These are phyloP conservation scores for Teratosphaeria nubilosa DNA, from an alignment of 2,329 filamentous ascomycete genomes.

Conservation along the genomic window DNA sequence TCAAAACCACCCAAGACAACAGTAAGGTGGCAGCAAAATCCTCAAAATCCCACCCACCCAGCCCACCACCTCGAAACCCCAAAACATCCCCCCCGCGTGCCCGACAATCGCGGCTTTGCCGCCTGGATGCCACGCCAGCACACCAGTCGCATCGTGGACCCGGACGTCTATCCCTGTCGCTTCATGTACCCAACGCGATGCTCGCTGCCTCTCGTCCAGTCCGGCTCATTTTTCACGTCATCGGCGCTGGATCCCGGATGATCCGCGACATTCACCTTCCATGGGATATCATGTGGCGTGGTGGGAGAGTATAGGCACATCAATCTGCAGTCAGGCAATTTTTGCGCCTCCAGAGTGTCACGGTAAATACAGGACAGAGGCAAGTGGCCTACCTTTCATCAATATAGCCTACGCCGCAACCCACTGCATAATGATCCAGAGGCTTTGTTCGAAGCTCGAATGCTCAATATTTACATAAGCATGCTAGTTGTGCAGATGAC, in stretches of 20 bases:
- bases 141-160: background rate
- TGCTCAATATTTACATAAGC: background rate
- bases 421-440: background rate
- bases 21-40: too few species aligned
- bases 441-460: background rate
- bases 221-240: background rate
- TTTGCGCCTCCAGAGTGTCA: background rate
- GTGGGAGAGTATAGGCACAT: too few species aligned
- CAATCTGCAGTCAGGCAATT: background rate
- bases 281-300: background rate
- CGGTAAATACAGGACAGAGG: background rate
- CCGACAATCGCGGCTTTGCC: too few species aligned
- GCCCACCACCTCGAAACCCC: too few species aligned
- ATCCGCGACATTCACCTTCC: background rate
- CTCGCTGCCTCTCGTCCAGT: background rate
- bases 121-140: too few species aligned
- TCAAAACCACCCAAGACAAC: too few species aligned
- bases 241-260: background rate
- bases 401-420: background rate
- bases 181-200: background rate
- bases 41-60: too few species aligned
- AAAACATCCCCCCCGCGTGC: too few species aligned
- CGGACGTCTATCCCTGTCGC: background rate
- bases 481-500: background rate
- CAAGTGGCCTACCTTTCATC: background rate